Percentiles rank a stretch among this genome's conserved stretches.
Evolutionary conservation across 225 moss, liverwort and hornwort genomes (phyloP).

Genomic region (Asterella californica): DNA sequence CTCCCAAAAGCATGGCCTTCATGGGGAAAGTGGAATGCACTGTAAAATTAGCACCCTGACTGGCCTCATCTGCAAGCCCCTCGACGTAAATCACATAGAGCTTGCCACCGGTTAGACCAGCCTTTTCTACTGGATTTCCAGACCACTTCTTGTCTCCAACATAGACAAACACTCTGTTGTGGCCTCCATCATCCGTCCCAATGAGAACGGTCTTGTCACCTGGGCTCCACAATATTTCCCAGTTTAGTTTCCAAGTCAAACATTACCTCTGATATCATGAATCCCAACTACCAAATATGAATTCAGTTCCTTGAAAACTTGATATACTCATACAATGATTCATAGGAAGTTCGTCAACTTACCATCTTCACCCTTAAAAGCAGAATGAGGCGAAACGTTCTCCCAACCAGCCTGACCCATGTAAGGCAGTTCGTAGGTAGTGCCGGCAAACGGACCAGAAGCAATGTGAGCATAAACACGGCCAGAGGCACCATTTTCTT

Average conservation of each 20-base stretch:
- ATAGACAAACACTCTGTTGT: slow-evolving; percentile 35
- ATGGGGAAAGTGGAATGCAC: slow-evolving; percentile 7
- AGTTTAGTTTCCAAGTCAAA: background rate
- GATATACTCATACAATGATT: background rate
- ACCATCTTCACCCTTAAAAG: background rate
- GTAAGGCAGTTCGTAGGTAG: slow-evolving; percentile 24
- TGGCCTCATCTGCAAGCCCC: slow-evolving; percentile 20
- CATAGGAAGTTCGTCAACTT: background rate
- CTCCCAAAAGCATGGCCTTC: slow-evolving; percentile 23
- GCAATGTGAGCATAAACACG: slow-evolving; percentile 32
- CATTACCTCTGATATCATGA: background rate
- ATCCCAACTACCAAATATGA: background rate
- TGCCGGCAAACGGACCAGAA: slow-evolving; percentile 6
- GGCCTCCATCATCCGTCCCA: slow-evolving; percentile 34
- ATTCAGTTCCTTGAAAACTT: background rate
- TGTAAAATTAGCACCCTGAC: background rate
- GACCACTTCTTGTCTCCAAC: slow-evolving; percentile 21
- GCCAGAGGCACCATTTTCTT: slow-evolving; percentile 20
- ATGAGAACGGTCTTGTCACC: slow-evolving; percentile 33
- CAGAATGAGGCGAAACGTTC: slow-evolving; percentile 23
- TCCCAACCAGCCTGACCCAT: slow-evolving; percentile 26
- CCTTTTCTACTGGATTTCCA: slow-evolving; percentile 35
- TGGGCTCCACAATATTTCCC: background rate
- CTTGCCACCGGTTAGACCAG: slow-evolving; percentile 27
- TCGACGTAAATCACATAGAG: slow-evolving; percentile 30